phyloP scores from a whole-genome alignment of 2,329 filamentous ascomycete species.

The Aspergillus oerlinghausenensis region DNA sequence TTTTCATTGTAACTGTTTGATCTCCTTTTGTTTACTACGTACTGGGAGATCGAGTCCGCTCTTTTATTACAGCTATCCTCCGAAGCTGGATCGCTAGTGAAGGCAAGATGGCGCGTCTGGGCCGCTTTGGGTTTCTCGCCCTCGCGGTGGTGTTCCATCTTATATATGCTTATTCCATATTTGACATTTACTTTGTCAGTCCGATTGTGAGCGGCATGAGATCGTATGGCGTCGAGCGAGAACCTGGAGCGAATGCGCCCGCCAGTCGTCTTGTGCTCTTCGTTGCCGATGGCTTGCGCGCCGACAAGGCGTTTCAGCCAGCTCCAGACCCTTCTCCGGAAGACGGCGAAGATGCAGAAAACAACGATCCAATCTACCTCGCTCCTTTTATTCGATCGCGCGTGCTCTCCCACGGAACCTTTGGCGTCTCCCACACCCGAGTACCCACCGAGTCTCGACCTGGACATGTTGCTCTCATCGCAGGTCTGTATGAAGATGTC shows the following conservation, averaged over 20 bases:
- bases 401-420: slow-evolving; percentile 84
- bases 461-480: slow-evolving; percentile 94
- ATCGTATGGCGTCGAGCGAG: slow-evolving; percentile 66
- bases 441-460: slow-evolving; percentile 95
- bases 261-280: slow-evolving; percentile 89
- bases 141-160: slow-evolving; percentile 90
- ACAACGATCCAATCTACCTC: slow-evolving; percentile 62
- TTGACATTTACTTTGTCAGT: slow-evolving; percentile 98
- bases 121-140: slow-evolving; percentile 77
- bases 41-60: background rate
- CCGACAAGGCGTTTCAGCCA: slow-evolving; percentile 95
- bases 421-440: slow-evolving; percentile 93
- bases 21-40: slow-evolving; percentile 16
- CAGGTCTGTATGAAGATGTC: slow-evolving; percentile 94
- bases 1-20: background rate
- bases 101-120: slow-evolving; percentile 48
- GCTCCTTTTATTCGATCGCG: slow-evolving; percentile 88
- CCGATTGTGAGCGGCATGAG: slow-evolving; percentile 96
- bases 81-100: slow-evolving; percentile 4
- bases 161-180: slow-evolving; percentile 91
- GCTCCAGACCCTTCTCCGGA: slow-evolving; percentile 78
- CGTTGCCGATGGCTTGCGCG: slow-evolving; percentile 94
- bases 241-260: slow-evolving; percentile 60
- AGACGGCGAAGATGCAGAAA: slow-evolving; percentile 18
- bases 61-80: background rate